Evolutionary conservation across 2,329 filamentous ascomycete genomes (phyloP), one percentile per base, ranked within the genome.

Genomic region (Tolypocladium nubicola): DNA sequence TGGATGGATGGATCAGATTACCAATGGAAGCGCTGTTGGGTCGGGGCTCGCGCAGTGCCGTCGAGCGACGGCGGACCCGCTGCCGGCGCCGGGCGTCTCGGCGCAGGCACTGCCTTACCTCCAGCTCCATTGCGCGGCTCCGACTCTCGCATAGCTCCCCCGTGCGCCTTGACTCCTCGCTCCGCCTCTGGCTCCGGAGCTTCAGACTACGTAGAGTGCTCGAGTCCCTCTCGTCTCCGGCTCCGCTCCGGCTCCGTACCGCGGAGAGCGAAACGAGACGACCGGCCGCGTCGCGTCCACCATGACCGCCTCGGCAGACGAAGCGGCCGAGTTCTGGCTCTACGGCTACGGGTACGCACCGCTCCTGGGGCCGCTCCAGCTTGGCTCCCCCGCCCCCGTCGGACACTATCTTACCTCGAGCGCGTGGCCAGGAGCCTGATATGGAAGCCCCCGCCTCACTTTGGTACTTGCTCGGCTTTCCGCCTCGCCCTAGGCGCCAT

Each of bases 371-470:
- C 37, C n/a, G 41, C 16, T 47, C 39, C 45, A 39, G 5, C 23
- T 50, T 13, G n/a, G 52, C 30, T 37, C 53, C 54, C 41, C 53
- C 38, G 57, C 47, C 60, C 55, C 53, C 52, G 38, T 23, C 21
- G 53, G 6, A 23, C 23, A 16, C 23, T 35, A 30, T n/a, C 19
- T 41, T 14, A 30, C 23, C 47, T 53, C 35, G 13, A 30, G n/a
- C 33, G n/a, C 13, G 16, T 55, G 30, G 19, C 38, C 58, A 76
- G 93, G 75, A 96, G 91, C 71, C 76, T 99, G 70, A 97, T 99
- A 66, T 99, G 92, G 92, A 99, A 97, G 72, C 93, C 94, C 57
- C 94, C 94, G 60, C 94, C 94, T 63, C 89, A 96, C 70, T 97
- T 88, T 70, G 93, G 93, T 97, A 86, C 62, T 33, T 57, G 52